Evolutionary conservation across 2,329 filamentous ascomycete species (phyloP).

Genomic region (Diaporthe australafricana): DNA sequence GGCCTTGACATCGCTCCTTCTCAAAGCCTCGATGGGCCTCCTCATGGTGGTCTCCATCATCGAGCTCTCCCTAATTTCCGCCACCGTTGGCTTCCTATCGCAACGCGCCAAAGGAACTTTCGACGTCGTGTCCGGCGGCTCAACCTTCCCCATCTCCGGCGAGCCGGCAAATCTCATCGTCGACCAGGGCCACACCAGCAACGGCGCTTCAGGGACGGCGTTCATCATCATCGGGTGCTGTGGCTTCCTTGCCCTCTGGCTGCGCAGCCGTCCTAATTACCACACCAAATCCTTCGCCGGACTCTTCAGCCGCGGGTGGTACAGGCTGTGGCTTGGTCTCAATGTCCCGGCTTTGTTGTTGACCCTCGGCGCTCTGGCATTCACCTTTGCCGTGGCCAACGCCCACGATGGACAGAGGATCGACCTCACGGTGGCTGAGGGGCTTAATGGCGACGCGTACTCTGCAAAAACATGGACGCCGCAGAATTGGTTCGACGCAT

Average conservation of each 20-base stretch:
- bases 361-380: constrained; percentile 50
- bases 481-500: constrained; percentile 52
- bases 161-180: constrained; percentile 48
- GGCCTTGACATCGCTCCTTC: constrained; percentile 34
- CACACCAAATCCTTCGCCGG: constrained; percentile 36
- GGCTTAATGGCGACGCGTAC: constrained; percentile 44
- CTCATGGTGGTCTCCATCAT: constrained; percentile 52
- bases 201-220: constrained; percentile 53
- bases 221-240: constrained; percentile 49
- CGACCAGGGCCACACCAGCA: constrained; percentile 55
- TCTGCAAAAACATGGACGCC: constrained; percentile 50
- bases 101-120: constrained; percentile 45
- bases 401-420: constrained; percentile 47
- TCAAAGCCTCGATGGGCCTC: constrained; percentile 45
- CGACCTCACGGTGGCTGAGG: constrained; percentile 42
- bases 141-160: constrained; percentile 44
- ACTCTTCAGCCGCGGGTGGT: constrained; percentile 39
- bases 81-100: constrained; percentile 53
- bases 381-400: constrained; percentile 49
- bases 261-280: constrained; percentile 43
- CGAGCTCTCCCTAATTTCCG: constrained; percentile 52
- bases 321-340: constrained; percentile 50
- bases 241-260: constrained; percentile 46
- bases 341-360: constrained; percentile 50
- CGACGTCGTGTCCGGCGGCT: constrained; percentile 40